Evolutionary conservation across 805 yeast species (phyloP).

Genomic region (Yamadazyma endophytica): DNA sequence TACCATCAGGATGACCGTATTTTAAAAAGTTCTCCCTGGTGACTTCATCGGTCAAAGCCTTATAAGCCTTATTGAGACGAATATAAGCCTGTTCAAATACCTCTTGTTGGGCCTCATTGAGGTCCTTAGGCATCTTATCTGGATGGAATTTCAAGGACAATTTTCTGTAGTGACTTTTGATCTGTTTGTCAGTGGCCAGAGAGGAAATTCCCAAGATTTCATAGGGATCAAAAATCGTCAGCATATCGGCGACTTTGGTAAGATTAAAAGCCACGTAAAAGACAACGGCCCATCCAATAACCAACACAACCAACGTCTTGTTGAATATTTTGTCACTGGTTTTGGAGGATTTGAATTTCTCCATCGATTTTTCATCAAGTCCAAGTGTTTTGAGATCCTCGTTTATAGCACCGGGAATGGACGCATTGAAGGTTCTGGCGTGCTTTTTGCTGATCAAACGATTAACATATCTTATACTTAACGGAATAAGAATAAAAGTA

Average conservation of each 20-base stretch:
- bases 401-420: slow-evolving; percentile 26
- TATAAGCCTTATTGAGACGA: slow-evolving; percentile 84
- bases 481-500: slow-evolving; percentile 64
- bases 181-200: slow-evolving; percentile 66
- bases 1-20: slow-evolving; percentile 98
- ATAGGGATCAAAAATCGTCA: slow-evolving; percentile 81
- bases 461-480: slow-evolving; percentile 38
- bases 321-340: slow-evolving; percentile 33
- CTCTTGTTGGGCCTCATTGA: slow-evolving; percentile 51
- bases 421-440: slow-evolving; percentile 15
- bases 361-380: slow-evolving; percentile 20
- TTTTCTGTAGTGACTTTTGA: slow-evolving; percentile 81
- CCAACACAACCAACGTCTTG: slow-evolving; percentile 25
- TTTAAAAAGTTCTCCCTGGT: slow-evolving; percentile 75
- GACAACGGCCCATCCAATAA: slow-evolving; percentile 61
- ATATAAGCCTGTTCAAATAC: slow-evolving; percentile 74
- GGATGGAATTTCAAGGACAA: slow-evolving; percentile 89
- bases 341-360: slow-evolving; percentile 21
- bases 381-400: slow-evolving; percentile 33
- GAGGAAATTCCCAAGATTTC: slow-evolving; percentile 71
- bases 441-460: slow-evolving; percentile 15
- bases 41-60: slow-evolving; percentile 87
- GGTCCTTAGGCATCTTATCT: slow-evolving; percentile 73
- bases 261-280: slow-evolving; percentile 33
- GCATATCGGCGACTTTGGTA: slow-evolving; percentile 43